Conservation (phyloP, 352 stramenopile genomes). For the Phytophthora pini region DNA sequence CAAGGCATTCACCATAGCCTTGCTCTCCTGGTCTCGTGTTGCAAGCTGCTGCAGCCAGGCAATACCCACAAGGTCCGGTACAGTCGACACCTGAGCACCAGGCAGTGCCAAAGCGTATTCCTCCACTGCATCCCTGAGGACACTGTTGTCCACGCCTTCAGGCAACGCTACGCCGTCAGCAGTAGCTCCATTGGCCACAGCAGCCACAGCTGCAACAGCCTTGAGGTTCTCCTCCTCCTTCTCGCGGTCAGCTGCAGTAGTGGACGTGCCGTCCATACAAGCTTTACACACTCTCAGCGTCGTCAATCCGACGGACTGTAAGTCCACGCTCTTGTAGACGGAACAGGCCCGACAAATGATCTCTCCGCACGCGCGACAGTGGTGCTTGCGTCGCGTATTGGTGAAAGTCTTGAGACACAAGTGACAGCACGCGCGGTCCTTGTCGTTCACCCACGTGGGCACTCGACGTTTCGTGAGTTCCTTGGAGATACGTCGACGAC, state of each 20-base stretch:
- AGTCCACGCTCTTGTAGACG: conserved; percentile 80
- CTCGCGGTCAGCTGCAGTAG: conserved; percentile 13
- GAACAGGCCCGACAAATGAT: conserved; percentile 86
- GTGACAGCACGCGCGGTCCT: conserved; percentile 83
- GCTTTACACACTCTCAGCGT: conserved; percentile 82
- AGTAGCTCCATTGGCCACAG: conserved; percentile 18
- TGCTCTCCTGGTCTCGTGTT: conserved; percentile 70
- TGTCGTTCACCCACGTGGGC: conserved; percentile 84
- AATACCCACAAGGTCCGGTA: conserved; percentile 80
- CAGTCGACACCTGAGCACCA: conserved; percentile 52
- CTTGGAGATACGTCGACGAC: conserved; percentile 71
- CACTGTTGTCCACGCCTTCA: conserved; percentile 45
- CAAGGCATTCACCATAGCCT: conserved; percentile 69
- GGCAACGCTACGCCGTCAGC: conserved; percentile 39
- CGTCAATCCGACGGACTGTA: conserved; percentile 75
- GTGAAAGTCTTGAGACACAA: conserved; percentile 86
- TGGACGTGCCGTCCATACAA: conserved; percentile 73
- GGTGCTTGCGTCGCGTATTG: conserved; percentile 79
- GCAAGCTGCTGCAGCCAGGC: conserved; percentile 81
- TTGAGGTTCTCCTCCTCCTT: conserved; percentile 34
- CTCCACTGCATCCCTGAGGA: conserved; percentile 67
- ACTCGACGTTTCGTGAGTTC: conserved; percentile 74
- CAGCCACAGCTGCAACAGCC: conserved; percentile 23
- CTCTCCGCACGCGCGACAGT: conserved; percentile 84
- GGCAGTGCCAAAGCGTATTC: conserved; percentile 79